Evolutionary conservation across 1,139 yeast species (phyloP).

Genomic region (Eremothecium sinecaudum): DNA sequence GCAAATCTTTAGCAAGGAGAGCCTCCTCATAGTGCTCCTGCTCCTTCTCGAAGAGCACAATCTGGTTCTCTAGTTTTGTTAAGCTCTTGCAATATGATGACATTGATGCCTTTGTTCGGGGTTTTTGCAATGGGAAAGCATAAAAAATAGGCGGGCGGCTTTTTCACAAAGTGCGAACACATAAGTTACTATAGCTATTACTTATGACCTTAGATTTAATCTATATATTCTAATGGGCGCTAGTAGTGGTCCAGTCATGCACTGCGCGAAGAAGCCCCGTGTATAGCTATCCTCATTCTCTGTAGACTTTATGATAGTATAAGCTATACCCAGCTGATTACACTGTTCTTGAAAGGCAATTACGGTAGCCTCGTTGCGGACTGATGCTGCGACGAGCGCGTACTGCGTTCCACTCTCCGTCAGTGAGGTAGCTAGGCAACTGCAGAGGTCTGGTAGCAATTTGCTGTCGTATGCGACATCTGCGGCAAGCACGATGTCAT

Average conservation of each 20-base stretch:
- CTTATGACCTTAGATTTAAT: conserved; percentile 9
- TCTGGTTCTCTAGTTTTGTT: conserved; percentile 6
- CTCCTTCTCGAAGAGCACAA: conserved; percentile 6
- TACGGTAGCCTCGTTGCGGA: conserved; percentile 54
- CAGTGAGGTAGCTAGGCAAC: conserved; percentile 36
- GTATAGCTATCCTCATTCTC: conserved; percentile 7
- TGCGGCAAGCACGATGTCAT: conserved; percentile 58
- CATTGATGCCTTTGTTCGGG: background rate
- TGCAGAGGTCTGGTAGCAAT: conserved; percentile 47
- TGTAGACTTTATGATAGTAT: conserved; percentile 25
- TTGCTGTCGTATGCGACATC: conserved; percentile 77
- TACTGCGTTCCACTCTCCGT: conserved; percentile 1
- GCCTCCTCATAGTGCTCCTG: conserved; percentile 7
- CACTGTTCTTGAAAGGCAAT: conserved; percentile 43
- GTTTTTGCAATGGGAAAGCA: too few species aligned
- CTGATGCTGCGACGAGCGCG: conserved; percentile 57
- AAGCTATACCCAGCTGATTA: conserved; percentile 18
- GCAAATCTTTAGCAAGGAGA: conserved; percentile 5
- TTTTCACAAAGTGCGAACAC: too few species aligned
- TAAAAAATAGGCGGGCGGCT: too few species aligned
- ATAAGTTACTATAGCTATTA: too few species aligned
- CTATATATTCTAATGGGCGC: conserved; percentile 25
- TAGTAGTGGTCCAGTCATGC: conserved; percentile 13
- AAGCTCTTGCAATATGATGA: conserved; percentile 2
- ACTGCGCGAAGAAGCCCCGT: conserved; percentile 6